Conservation (phyloP, 2,329 filamentous ascomycete genomes). For the Fusarium tjaetaba region DNA sequence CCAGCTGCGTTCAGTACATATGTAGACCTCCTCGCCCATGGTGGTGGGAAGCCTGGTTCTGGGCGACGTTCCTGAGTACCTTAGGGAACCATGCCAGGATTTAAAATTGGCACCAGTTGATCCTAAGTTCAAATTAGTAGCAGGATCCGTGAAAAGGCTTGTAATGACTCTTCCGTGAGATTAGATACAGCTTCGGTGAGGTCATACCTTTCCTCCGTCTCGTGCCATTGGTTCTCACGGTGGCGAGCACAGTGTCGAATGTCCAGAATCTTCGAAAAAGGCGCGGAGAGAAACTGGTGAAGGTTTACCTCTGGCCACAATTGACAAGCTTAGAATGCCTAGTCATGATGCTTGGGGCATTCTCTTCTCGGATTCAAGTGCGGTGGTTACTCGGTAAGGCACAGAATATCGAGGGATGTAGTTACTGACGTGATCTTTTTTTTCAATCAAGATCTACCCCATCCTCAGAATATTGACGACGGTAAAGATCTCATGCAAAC, state of each 20-base stretch:
- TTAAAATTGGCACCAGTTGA: not conserved
- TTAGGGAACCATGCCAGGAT: fast-evolving
- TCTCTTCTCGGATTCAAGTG: not conserved
- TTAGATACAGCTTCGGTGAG: not conserved
- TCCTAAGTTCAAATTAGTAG: not conserved
- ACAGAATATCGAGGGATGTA: too few species aligned
- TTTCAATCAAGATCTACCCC: not conserved
- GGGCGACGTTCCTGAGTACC: too few species aligned
- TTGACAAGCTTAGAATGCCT: not conserved
- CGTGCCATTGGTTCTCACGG: not conserved
- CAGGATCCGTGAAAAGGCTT: not conserved
- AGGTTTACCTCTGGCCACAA: not conserved
- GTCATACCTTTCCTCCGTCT: fast-evolving
- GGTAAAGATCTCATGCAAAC: too few species aligned
- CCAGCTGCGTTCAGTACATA: not conserved
- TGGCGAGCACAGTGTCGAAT: not conserved
- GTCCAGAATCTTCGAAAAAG: too few species aligned
- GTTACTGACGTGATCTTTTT: fast-evolving
- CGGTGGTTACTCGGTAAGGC: not conserved
- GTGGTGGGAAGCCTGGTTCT: not conserved
- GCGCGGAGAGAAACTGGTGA: too few species aligned
- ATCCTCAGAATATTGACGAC: fast-evolving
- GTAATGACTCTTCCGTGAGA: too few species aligned
- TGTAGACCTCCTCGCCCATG: too few species aligned
- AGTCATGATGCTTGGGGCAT: fast-evolving